Evolutionary conservation across 306 rosid species (phyloP).

Genomic region (Casuarina equisetifolia): DNA sequence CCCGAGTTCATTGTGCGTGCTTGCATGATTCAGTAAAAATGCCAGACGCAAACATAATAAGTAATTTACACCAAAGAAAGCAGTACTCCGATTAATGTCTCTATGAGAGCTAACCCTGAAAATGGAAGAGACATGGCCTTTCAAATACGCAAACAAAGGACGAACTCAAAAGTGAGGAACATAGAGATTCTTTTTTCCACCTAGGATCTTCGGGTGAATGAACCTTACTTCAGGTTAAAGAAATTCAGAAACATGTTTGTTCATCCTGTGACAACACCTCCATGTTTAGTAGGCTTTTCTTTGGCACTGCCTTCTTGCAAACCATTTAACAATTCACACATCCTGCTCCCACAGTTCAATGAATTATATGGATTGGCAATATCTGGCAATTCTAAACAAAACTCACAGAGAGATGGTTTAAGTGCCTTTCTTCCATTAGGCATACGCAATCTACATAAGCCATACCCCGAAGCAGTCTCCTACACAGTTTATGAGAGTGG

Average conservation of each 20-base stretch:
- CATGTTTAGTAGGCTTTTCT: too few species aligned
- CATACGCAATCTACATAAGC: not conserved
- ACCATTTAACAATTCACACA: not conserved
- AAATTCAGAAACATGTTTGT: not conserved
- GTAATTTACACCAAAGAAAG: too few species aligned
- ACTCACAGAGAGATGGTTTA: too few species aligned
- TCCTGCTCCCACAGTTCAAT: not conserved
- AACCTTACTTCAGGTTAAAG: not conserved
- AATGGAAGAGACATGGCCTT: not conserved
- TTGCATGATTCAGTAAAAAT: too few species aligned
- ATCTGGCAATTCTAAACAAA: not conserved
- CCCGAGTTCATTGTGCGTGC: too few species aligned
- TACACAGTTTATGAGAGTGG: not conserved
- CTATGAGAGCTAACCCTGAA: not conserved
- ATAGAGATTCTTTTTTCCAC: not conserved
- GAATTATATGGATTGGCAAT: not conserved
- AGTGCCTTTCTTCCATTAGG: not conserved
- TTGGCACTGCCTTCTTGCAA: too few species aligned
- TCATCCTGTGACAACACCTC: not conserved
- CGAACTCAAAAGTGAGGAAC: not conserved
- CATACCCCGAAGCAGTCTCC: not conserved
- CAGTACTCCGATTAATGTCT: too few species aligned
- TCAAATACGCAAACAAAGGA: not conserved
- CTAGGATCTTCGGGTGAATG: not conserved
- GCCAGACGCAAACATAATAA: too few species aligned